Evolutionary conservation across 2,329 filamentous ascomycete species (phyloP).

Genomic region (Trichoderma guizhouense): DNA sequence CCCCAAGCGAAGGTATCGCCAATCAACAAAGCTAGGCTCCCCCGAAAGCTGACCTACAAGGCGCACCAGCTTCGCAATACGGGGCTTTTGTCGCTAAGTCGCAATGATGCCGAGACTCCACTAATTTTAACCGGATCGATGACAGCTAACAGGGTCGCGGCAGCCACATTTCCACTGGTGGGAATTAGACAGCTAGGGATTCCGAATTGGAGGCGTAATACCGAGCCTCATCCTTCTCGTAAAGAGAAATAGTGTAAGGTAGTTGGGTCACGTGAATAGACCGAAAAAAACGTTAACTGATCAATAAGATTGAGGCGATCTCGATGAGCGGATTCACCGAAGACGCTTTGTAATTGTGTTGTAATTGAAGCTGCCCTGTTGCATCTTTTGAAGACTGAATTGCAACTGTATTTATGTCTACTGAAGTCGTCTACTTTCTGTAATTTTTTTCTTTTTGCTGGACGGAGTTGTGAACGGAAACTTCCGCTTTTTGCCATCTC

Average conservation of each 20-base stretch:
- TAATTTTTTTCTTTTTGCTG: not conserved
- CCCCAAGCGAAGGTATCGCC: constrained; percentile 3
- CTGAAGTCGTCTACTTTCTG: not conserved
- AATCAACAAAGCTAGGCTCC: constrained; percentile 7
- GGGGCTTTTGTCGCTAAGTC: not conserved
- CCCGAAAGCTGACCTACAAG: not conserved
- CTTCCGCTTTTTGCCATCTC: not conserved
- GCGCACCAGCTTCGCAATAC: not conserved
- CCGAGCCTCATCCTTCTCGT: constrained; percentile 14
- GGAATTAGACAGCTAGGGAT: not conserved
- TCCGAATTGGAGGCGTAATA: constrained; percentile 3
- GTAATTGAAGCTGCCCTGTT: not conserved
- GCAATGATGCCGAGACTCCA: not conserved
- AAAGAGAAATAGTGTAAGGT: not conserved
- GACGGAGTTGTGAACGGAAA: not conserved
- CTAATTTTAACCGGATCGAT: constrained; percentile 3
- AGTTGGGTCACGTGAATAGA: not conserved
- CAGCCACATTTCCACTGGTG: constrained; percentile 13
- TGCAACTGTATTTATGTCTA: not conserved
- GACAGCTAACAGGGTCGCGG: not conserved
- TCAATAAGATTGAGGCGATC: not conserved
- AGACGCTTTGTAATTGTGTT: not conserved
- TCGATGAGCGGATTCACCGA: not conserved
- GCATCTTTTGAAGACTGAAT: not conserved
- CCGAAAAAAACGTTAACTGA: not conserved